These are phyloP conservation scores for Stellera chamaejasme DNA, from an alignment of 345 rosid genomes.

Conservation along the genomic window DNA sequence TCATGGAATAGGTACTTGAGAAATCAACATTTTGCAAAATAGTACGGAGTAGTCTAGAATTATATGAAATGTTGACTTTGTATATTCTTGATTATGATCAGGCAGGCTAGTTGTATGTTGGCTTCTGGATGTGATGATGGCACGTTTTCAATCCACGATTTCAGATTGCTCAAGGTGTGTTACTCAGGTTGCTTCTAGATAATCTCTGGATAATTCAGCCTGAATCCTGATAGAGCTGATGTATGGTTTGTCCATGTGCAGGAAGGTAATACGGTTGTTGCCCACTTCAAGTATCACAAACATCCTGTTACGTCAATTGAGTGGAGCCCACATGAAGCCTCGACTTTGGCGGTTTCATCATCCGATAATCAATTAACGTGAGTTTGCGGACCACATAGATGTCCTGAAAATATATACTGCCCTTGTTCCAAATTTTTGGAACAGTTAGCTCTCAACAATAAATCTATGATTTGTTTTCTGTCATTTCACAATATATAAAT, in stretches of 20 bases:
- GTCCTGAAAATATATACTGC: no score
- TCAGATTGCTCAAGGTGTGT: constrained; percentile 57
- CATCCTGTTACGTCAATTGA: constrained; percentile 87
- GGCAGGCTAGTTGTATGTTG: constrained; percentile 87
- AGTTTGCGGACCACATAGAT: constrained; percentile 14
- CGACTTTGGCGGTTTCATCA: constrained; percentile 79
- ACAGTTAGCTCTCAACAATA: no score
- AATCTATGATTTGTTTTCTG: no score
- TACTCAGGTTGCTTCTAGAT: not conserved
- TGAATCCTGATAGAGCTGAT: not conserved
- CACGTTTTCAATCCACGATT: constrained; percentile 83
- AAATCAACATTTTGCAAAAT: not conserved
- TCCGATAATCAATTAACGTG: constrained; percentile 89
- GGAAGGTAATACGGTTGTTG: constrained; percentile 75
- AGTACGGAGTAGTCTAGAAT: not conserved
- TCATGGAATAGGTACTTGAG: constrained; percentile 88
- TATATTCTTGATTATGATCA: constrained; percentile 20
- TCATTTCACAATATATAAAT: no score
- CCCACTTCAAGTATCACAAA: constrained; percentile 89
- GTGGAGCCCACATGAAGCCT: constrained; percentile 91
- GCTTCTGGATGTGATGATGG: constrained; percentile 99
- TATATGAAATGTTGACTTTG: not conserved
- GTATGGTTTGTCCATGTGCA: constrained; percentile 9
- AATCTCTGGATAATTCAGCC: not conserved
- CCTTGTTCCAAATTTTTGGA: no score